Evolutionary conservation across 495 filamentous ascomycete species (phyloP).

Genomic region (Aspergillus affinis): DNA sequence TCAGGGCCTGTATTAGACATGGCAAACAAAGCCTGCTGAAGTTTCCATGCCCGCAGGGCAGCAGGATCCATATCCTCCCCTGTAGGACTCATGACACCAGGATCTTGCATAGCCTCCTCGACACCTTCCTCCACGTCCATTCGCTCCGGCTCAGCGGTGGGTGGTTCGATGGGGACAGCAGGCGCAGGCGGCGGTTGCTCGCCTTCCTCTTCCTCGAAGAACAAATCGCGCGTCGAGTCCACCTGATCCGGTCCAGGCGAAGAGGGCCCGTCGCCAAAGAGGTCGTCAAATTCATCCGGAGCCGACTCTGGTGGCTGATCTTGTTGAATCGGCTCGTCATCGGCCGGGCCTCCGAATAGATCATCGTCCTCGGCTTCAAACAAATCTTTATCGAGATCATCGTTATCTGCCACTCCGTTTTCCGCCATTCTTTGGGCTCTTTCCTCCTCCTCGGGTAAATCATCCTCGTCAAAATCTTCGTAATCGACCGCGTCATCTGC

Average conservation of each 20-base stretch:
- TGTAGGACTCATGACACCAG: constrained; percentile 26
- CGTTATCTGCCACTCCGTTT: constrained; percentile 5
- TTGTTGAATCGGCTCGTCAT: constrained; percentile 20
- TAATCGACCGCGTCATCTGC: constrained; percentile 82
- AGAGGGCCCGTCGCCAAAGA: constrained; percentile 53
- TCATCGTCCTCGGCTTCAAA: constrained; percentile 52
- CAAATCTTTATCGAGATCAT: constrained; percentile 15
- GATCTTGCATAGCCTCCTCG: constrained; percentile 31
- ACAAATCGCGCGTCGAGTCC: constrained; percentile 41
- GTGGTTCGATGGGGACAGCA: constrained; percentile 22
- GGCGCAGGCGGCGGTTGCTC: constrained; percentile 30
- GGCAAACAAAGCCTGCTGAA: constrained; percentile 52
- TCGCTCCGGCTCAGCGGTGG: constrained; percentile 30
- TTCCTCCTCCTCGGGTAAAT: constrained; percentile 67
- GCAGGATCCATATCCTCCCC: constrained; percentile 48
- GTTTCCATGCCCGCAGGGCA: constrained; percentile 47
- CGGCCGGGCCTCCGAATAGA: constrained; percentile 45
- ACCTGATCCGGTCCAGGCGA: constrained; percentile 41
- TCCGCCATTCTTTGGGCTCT: constrained; percentile 17
- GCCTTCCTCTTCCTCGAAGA: constrained; percentile 31
- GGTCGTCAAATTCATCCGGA: constrained; percentile 49
- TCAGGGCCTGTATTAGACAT: constrained; percentile 45
- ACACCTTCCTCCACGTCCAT: constrained; percentile 36
- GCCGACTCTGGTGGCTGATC: neutral
- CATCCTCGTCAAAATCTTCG: constrained; percentile 78